Base-by-base conservation (phyloP, 805 yeast genomes). In the Metschnikowia gelsemii region DNA sequence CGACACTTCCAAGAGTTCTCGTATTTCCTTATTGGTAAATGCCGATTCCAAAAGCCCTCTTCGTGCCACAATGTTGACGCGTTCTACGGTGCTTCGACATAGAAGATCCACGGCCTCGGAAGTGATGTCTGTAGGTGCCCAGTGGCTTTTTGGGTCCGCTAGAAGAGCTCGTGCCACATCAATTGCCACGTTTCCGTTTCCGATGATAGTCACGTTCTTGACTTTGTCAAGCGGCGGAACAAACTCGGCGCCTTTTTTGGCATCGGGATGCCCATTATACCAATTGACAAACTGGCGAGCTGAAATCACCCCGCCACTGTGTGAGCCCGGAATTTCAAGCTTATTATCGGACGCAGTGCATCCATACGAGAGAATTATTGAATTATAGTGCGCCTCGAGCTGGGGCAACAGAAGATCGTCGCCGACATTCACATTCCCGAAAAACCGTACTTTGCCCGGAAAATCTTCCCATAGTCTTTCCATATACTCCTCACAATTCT, bases 181-280 rank as follows among this genome's bases (percentile, higher is more conserved):
- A 46, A 93, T 66, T 0, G 98, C 96, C 13, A 93, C 99, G 58
- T 93, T 93, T 33, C 99, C 99, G 61, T 90, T 91, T 5, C 99
- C 99, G n/a, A 93, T 76, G 23, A 93, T 82, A 0, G 84, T 78
- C 1, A 88, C 96, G 27, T 73, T 70, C 46, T 76, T 74, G 2
- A 82, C 81, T 22, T 73, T 64, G 2, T 73, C 71, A 52, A 91
- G 69, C n/a, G 80, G 80, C 4, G 87, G 84, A 9, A 19, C 16
- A 8, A 66, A 67, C 3, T 43, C 32, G 40, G 60, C 59, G 9
- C 30, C 37, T 21, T 43, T 35, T 12, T 43, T 38, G 16, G 70
- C 62, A 26, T 76, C 80, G 0, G 96, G 96, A 52, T 82, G 84
- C 0, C 96, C 95, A 56, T 93, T 93, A 62, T 93, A 93, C 99